Evolutionary conservation across 495 filamentous ascomycete genomes (phyloP).

Genomic region (Aspergillus bertholletiae): DNA sequence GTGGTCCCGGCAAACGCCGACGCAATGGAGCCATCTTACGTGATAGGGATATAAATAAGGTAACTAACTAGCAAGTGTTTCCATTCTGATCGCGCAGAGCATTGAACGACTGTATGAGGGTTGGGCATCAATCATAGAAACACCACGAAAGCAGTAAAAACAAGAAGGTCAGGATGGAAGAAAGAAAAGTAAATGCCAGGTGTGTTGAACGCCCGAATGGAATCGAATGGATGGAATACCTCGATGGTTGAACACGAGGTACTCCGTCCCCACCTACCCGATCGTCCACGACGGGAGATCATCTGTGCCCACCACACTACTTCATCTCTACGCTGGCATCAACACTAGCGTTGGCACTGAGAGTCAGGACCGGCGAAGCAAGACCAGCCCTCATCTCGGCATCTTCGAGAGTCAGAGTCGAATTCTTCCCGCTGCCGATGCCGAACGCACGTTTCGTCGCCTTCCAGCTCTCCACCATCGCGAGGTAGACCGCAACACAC

Average conservation of each 20-base stretch:
- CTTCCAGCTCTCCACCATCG: constrained; percentile 67
- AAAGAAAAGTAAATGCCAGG: not conserved
- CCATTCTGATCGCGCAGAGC: too few relatives aligned
- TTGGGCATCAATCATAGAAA: not conserved
- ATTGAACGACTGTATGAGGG: not conserved
- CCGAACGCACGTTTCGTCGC: constrained; percentile 50
- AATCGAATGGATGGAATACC: too few relatives aligned
- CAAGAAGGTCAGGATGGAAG: too few relatives aligned
- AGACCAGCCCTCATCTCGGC: constrained; percentile 30
- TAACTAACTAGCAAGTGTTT: too few relatives aligned
- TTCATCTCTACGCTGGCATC: constrained; percentile 36
- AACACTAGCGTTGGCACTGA: constrained; percentile 33
- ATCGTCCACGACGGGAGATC: not conserved
- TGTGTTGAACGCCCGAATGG: constrained; percentile 10
- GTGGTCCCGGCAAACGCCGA: too few relatives aligned
- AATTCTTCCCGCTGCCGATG: constrained; percentile 34
- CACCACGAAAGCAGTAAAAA: too few relatives aligned
- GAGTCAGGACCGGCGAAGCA: constrained; percentile 16
- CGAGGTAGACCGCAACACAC: constrained; percentile 57
- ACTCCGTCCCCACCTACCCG: not conserved
- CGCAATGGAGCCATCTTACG: too few relatives aligned
- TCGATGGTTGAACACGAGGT: constrained; percentile 11
- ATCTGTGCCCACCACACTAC: constrained; percentile 5
- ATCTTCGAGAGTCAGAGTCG: constrained; percentile 29
- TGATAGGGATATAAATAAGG: too few relatives aligned